Conservation (phyloP, 495 filamentous ascomycete species). For the Neurospora sp. region DNA sequence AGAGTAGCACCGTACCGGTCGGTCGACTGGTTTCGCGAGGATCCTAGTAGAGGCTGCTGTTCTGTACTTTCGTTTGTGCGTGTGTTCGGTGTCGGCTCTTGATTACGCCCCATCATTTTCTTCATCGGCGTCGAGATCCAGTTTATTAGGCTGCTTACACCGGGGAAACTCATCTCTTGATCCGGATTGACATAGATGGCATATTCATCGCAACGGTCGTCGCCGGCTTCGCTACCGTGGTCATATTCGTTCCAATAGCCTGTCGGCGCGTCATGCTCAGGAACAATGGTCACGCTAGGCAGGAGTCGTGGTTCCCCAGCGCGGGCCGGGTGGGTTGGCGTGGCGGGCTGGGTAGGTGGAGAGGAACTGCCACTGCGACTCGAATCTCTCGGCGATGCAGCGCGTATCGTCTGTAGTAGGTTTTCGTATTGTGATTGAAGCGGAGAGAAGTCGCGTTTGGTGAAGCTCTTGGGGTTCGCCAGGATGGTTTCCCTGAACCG, state of each 20-base stretch:
- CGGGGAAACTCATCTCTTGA: slow-evolving; percentile 36
- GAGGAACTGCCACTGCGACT: slow-evolving; percentile 3
- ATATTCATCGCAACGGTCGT: slow-evolving; percentile 33
- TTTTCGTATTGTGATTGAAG: slow-evolving; percentile 47
- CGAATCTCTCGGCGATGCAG: slow-evolving; percentile 19
- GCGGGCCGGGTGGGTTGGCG: slow-evolving; percentile 10
- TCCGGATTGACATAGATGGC: slow-evolving; percentile 49
- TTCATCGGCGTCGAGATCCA: slow-evolving; percentile 35
- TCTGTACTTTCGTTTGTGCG: slow-evolving; percentile 9
- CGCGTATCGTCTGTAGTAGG: slow-evolving; percentile 41
- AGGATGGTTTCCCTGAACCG: slow-evolving; percentile 51
- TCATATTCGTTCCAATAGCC: slow-evolving; percentile 62
- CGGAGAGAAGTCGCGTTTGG: slow-evolving; percentile 43
- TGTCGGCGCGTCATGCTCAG: slow-evolving; percentile 5
- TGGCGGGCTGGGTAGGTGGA: slow-evolving; percentile 9
- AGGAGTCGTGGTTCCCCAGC: neutral
- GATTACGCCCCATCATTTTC: slow-evolving; percentile 23
- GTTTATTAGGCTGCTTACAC: slow-evolving; percentile 29
- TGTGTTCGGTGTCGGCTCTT: neutral
- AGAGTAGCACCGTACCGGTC: neutral
- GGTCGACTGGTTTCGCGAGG: slow-evolving; percentile 2
- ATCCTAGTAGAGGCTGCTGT: slow-evolving; percentile 26
- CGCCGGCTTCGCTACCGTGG: slow-evolving; percentile 46
- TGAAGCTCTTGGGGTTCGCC: slow-evolving; percentile 51
- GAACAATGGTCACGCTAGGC: slow-evolving; percentile 9